phyloP scores from a whole-genome alignment of 345 rosid genomes.

The Eutrema japonicum region DNA sequence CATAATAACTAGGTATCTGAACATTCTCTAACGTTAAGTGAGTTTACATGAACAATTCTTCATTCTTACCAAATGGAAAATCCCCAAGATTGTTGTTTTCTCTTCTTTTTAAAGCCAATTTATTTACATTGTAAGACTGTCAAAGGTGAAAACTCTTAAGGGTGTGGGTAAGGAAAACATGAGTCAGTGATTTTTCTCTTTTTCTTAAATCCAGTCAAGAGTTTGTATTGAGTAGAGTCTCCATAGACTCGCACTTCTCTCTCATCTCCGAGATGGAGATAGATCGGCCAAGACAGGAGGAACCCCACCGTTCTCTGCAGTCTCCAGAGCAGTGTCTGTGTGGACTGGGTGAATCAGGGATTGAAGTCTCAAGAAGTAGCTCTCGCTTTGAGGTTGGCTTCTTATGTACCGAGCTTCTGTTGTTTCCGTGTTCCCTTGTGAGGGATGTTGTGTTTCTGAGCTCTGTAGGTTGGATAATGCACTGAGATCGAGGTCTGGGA shows the following conservation, averaged over 20 bases:
- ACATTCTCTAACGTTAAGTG: background rate
- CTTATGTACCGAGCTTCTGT: constrained; percentile 67
- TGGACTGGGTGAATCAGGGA: constrained; percentile 62
- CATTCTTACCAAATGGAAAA: constrained; percentile 18
- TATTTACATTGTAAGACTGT: constrained; percentile 30
- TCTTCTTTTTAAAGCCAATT: constrained; percentile 5
- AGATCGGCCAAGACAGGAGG: constrained; percentile 16
- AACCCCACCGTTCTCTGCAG: constrained; percentile 41
- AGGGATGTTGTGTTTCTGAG: constrained; percentile 29
- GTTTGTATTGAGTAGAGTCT: background rate
- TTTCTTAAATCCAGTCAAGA: constrained; percentile 14
- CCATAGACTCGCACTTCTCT: constrained; percentile 3
- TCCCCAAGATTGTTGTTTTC: constrained; percentile 2
- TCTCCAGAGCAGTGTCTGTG: constrained; percentile 47
- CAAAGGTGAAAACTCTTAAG: constrained; percentile 9
- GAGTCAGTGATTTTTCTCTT: background rate
- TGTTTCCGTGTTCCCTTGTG: constrained; percentile 36
- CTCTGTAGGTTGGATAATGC: constrained; percentile 79
- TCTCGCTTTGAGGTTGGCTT: constrained; percentile 73
- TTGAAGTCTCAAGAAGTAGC: constrained; percentile 75
- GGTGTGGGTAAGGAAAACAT: constrained; percentile 20
- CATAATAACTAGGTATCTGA: background rate
- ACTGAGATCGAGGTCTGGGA: constrained; percentile 95
- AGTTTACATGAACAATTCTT: constrained; percentile 16
- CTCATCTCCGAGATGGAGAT: constrained; percentile 39